Evolutionary conservation across 768 basidiomycete species (phyloP), one percentile per base, ranked within the genome.

Genomic region (Suillus plorans): DNA sequence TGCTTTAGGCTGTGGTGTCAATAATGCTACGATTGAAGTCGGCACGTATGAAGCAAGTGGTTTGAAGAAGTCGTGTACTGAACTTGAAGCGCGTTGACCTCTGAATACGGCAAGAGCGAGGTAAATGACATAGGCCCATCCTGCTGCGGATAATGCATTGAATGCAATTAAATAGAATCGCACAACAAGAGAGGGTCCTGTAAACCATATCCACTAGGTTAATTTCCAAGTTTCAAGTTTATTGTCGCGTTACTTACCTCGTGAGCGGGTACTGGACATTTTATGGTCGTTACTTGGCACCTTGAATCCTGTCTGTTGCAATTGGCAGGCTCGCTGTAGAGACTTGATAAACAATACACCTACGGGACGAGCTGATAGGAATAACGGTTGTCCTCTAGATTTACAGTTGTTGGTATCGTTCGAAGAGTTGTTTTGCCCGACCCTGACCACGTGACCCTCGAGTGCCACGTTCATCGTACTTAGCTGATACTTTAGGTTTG

Each of bases 81-180:
- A 0, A 13, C 47, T 13, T 59, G 58, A 31, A 28, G 41, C 28
- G 3, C 25, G 10, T 4, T 16, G 13, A 4, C 1, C 5, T 8
- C 39, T 53, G 66, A 91, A 70, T 87, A 85, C 66, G 76, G 68
- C 47, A 68, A 88, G 62, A 63, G 86, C 85, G 59, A 80, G 73
- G 71, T 80, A 65, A 69, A 97, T 87, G 65, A 97, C 77, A 75
- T 86, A 86, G 0, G 76, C 75, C 96, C 96, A 98, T 53, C 89
- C 90, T 16, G 87, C 56, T 0, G 89, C 80, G 0, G 94, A 95
- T 42, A 89, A 70, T 67, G 84, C 69, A 78, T 98, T 97, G 84
- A 95, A 98, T 0, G 79, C 74, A 63, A 92, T 69, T 4, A 98
- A 84, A 79, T 97, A 97, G 74, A 69, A 71, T 6, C 60, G 52